phyloP scores from a whole-genome alignment of 164 flowering plant genomes.

The Magnolia changhungtana region DNA sequence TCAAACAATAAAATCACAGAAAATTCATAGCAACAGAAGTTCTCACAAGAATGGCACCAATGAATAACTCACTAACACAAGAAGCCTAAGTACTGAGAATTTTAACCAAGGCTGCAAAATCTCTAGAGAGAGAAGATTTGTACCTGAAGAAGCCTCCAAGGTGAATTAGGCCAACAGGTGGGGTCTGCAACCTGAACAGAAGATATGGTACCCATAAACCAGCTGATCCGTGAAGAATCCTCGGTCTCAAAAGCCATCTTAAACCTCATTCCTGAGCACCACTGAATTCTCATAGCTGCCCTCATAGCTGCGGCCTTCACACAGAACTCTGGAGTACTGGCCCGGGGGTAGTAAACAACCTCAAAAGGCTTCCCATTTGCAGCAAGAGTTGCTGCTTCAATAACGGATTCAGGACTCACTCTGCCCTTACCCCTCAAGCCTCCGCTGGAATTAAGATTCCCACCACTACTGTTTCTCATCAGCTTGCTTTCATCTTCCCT shows the following conservation, averaged over 20 bases:
- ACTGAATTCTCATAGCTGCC: constrained; percentile 65
- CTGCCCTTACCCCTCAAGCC: constrained; percentile 28
- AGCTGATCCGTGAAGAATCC: constrained; percentile 93
- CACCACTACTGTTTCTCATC: constrained; percentile 30
- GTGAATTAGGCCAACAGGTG: constrained; percentile 84
- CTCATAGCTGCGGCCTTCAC: constrained; percentile 61
- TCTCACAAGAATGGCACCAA: too few relatives aligned
- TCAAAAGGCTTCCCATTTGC: constrained; percentile 72
- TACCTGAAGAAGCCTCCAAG: constrained; percentile 98
- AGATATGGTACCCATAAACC: constrained; percentile 96
- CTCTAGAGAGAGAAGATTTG: background rate
- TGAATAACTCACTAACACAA: background rate
- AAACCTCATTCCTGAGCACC: constrained; percentile 92
- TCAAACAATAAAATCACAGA: background rate
- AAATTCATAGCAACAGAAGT: background rate
- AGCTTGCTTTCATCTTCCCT: constrained; percentile 56
- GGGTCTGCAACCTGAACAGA: constrained; percentile 85
- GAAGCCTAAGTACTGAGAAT: background rate
- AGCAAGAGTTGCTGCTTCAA: constrained; percentile 71
- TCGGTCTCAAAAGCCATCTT: constrained; percentile 98
- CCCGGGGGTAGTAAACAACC: constrained; percentile 79
- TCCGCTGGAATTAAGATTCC: constrained; percentile 24
- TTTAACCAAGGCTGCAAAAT: too few relatives aligned
- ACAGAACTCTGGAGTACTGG: constrained; percentile 89
- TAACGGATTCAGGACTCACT: constrained; percentile 61